phyloP scores from a whole-genome alignment of 768 basidiomycete genomes.

The Amanita subjunquillea region DNA sequence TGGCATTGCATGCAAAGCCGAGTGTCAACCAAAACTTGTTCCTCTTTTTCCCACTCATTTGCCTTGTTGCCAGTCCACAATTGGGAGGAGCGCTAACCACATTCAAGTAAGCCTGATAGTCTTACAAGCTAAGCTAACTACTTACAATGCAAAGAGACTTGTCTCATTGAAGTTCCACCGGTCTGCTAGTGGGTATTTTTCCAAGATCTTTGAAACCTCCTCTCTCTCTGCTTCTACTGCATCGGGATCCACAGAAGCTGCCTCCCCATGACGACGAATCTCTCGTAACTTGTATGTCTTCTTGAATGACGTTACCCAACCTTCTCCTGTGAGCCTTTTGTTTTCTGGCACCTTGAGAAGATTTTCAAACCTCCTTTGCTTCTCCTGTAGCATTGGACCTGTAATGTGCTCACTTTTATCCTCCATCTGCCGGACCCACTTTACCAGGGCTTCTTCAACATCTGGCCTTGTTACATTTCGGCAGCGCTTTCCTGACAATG shows the following conservation, averaged over 20 bases:
- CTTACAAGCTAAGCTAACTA: not conserved
- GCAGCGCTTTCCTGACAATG: not conserved
- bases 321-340: not conserved
- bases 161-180: conserved; percentile 18
- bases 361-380: not conserved
- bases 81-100: conserved; percentile 14
- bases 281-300: not conserved
- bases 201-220: conserved; percentile 10
- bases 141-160: conserved; percentile 9
- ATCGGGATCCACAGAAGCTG: conserved; percentile 15
- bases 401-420: not conserved
- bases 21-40: conserved; percentile 19
- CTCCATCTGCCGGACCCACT: not conserved
- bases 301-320: not conserved
- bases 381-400: not conserved
- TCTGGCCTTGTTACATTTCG: not conserved
- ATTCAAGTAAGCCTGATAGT: not conserved
- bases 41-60: conserved; percentile 23
- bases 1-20: conserved; percentile 17
- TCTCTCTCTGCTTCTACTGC: conserved; percentile 12
- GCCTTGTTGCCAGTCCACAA: conserved; percentile 18
- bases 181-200: conserved; percentile 13
- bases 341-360: not conserved
- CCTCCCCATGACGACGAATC: conserved; percentile 16
- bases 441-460: not conserved